Base-by-base conservation (phyloP, 345 rosid species). In the Pistacia integerrima region DNA sequence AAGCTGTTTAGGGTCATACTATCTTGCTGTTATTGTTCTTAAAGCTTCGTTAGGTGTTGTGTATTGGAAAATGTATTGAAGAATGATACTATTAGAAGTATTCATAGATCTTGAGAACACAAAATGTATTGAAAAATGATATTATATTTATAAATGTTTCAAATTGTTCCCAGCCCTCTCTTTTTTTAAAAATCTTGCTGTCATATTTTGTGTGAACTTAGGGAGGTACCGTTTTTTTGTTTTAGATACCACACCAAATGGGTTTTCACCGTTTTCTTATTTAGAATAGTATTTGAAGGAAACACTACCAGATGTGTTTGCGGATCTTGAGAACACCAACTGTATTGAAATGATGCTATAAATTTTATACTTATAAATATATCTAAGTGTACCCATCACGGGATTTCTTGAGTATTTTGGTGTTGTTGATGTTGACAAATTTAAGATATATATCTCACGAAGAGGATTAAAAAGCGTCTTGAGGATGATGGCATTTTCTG, bases 401-500 rank as follows among this genome's bases (percentile, higher is more conserved):
- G 48, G n/a, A 49, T 55, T 33, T 66, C 55, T 55, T 48, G n/a
- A 30, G 33, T 51, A 16, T 59, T 14, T 74, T 11, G 18, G n/a
- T 79, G 78, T 81, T 79, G 81, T 75, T 76, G 60, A 30, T 78
- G 58, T 84, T 85, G 80, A 85, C 85, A 62, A 77, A 55, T 80
- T 52, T 59, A 80, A 94, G 99, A 94, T 78, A 85, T 90, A 84
- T 97, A 94, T 84, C 91, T 90, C 72, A 86, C 96, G 2, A 97
- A 94, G 91, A 91, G 67, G 90, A 58, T 89, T 66, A 97, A 89
- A 72, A 89, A 80, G 80, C 91, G 92, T 60, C 80, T 85, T 67
- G 93, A 93, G 22, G 98, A 94, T 84, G 97, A 97, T 83, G 99
- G 99, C 64, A 97, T 97, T 71, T 97, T 97, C 85, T 97, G 99